Base-by-base conservation (phyloP, 345 rosid genomes). In the Litchi chinensis region DNA sequence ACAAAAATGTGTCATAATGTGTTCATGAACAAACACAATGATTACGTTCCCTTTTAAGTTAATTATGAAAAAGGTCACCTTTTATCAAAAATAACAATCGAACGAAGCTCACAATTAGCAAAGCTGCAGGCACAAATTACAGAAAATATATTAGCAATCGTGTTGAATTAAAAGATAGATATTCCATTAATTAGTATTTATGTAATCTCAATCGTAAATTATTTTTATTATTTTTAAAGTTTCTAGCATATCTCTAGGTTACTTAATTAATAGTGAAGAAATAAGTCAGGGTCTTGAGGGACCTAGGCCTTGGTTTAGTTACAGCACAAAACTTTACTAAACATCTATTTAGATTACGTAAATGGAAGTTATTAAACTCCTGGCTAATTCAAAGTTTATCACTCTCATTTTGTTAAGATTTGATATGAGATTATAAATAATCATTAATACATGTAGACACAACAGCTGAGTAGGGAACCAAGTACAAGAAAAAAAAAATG, bases 91-190 rank as follows among this genome's bases (percentile, higher is more conserved):
- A 90, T 41, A 75, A 86, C 87, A 82, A 90, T 26, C 0, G 98
- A 92, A 3, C 93, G 93, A 39, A 91, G 93, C 88, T 91, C 93
- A 76, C 98, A 90, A 50, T 93, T 93, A 0, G 84, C 81, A 68
- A 93, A 92, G 68, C 97, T 93, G 90, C 87, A 85, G 10, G 43
- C 18, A 81, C 46, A 76, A 19, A 52, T 41, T 19, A 43, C 43
- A 81, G 18, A 73, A 48, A 48, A 28, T 46, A 46, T 11, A 18
- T 11, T 32, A 8, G 70, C 18, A 15, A 46, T 63, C 7, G 4
- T 15, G 40, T 15, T 18, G 24, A 40, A 73, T 21, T 54, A 60
- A 59, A 28, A 40, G 12, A n/a, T 11, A 73, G 26, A n/a, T 73
- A 28, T 70, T 12, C 44, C 9, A 41, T 5, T 6, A 5, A 41